These are phyloP conservation scores for Beauveria australis DNA, from an alignment of 2,329 filamentous ascomycete species.

Conservation along the genomic window DNA sequence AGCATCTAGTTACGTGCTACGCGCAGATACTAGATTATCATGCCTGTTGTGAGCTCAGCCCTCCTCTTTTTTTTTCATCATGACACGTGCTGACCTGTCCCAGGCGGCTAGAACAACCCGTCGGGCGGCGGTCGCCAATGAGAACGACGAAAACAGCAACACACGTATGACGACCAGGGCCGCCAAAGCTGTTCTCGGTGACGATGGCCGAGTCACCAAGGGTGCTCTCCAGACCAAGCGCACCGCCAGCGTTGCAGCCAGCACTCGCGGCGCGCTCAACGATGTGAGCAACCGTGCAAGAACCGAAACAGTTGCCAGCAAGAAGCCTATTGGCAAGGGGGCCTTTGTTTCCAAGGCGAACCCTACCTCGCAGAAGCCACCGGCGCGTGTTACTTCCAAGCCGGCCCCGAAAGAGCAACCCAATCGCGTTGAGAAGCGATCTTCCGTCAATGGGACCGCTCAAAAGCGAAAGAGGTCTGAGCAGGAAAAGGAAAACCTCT, in stretches of 20 bases:
- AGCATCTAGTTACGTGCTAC: slow-evolving; percentile 10
- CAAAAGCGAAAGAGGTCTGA: slow-evolving; percentile 52
- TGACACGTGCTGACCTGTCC: not conserved
- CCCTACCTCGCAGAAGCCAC: slow-evolving; percentile 69
- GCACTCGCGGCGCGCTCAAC: slow-evolving; percentile 77
- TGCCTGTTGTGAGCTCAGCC: slow-evolving; percentile 10
- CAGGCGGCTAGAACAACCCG: slow-evolving; percentile 59
- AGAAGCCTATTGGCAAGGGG: slow-evolving; percentile 62
- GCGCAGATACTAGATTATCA: slow-evolving; percentile 6
- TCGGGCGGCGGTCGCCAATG: slow-evolving; percentile 72
- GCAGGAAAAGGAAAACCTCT: slow-evolving; percentile 20
- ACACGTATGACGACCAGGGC: slow-evolving; percentile 91
- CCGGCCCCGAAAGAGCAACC: slow-evolving; percentile 51
- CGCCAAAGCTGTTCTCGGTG: slow-evolving; percentile 67
- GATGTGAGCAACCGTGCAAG: slow-evolving; percentile 96
- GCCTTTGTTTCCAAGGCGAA: slow-evolving; percentile 75
- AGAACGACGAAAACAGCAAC: slow-evolving; percentile 88
- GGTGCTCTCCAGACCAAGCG: slow-evolving; percentile 67
- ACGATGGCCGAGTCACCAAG: slow-evolving; percentile 53
- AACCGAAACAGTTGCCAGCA: slow-evolving; percentile 59
- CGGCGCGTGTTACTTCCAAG: slow-evolving; percentile 54
- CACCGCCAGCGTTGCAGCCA: slow-evolving; percentile 39
- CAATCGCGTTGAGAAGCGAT: slow-evolving; percentile 55
- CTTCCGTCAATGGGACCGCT: slow-evolving; percentile 55
- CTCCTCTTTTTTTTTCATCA: not conserved